phyloP scores from a whole-genome alignment of 208 protist species.

The Phytomonas francai region DNA sequence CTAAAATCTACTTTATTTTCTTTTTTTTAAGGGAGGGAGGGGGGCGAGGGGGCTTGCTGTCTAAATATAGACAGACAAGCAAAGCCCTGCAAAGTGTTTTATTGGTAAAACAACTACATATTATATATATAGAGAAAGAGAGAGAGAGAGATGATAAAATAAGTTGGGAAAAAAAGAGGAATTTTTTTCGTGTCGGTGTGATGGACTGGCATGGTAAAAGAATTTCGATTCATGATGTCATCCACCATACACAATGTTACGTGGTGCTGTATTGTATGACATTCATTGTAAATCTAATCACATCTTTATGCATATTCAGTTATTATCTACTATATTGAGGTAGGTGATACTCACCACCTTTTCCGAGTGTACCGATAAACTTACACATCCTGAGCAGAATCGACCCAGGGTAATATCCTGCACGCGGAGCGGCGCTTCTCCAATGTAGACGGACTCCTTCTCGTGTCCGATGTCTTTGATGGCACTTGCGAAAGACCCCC shows the following conservation, averaged over 20 bases:
- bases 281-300: neutral
- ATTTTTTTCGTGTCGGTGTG: neutral
- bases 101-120: conserved; percentile 3
- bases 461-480: neutral
- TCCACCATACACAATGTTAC: neutral
- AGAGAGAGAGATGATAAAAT: neutral
- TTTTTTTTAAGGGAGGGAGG: conserved; percentile 2
- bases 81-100: neutral
- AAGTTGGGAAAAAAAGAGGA: neutral
- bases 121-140: conserved; percentile 5
- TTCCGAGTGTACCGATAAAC: neutral
- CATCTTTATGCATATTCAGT: neutral
- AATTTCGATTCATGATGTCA: neutral
- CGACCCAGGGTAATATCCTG: neutral
- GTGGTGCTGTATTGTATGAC: neutral
- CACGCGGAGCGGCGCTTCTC: neutral
- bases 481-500: neutral
- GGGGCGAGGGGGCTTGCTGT: neutral
- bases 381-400: neutral
- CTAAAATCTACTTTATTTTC: conserved; percentile 4
- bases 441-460: neutral
- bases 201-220: neutral
- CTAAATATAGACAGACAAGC: neutral
- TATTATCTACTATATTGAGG: neutral
- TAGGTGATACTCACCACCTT: neutral